phyloP scores from a whole-genome alignment of 805 yeast species.

The Crinitomyces ghanaensis region DNA sequence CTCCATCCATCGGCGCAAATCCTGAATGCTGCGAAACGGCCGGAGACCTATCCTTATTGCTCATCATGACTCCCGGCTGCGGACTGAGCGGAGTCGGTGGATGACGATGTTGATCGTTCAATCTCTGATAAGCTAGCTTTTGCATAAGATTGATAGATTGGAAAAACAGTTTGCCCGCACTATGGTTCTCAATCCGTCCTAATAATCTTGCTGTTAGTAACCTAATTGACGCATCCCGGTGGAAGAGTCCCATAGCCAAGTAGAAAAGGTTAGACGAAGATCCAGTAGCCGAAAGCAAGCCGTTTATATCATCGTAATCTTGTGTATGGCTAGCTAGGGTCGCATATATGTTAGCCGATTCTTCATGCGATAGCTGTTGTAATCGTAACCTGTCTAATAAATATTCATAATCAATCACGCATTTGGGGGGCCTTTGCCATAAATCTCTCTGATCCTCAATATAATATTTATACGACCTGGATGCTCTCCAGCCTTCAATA shows the following conservation, averaged over 20 bases:
- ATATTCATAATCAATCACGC: conserved; percentile 21
- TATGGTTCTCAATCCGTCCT: conserved; percentile 18
- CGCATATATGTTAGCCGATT: conserved; percentile 18
- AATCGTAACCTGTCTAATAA: conserved; percentile 20
- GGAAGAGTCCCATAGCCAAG: conserved; percentile 23
- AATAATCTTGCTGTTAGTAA: conserved; percentile 16
- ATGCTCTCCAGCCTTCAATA: conserved; percentile 22
- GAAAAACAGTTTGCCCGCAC: conserved; percentile 21
- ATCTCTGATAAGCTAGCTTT: conserved; percentile 16
- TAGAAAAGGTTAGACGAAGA: conserved; percentile 19
- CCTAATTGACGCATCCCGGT: conserved; percentile 19
- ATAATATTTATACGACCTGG: conserved; percentile 18
- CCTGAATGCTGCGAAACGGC: too few species aligned
- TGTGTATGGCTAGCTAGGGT: conserved; percentile 16
- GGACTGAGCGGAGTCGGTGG: too few species aligned
- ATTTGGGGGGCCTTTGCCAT: conserved; percentile 17
- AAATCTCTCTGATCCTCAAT: conserved; percentile 13
- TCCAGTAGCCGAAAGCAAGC: conserved; percentile 17
- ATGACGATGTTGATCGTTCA: conserved; percentile 12
- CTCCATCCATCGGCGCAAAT: too few species aligned
- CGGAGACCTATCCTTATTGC: too few species aligned
- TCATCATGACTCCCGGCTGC: too few species aligned
- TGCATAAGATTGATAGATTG: conserved; percentile 17
- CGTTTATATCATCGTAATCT: conserved; percentile 22
- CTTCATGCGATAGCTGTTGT: conserved; percentile 16